phyloP scores from a whole-genome alignment of 2,329 filamentous ascomycete species.

The Diplodia sapinea region DNA sequence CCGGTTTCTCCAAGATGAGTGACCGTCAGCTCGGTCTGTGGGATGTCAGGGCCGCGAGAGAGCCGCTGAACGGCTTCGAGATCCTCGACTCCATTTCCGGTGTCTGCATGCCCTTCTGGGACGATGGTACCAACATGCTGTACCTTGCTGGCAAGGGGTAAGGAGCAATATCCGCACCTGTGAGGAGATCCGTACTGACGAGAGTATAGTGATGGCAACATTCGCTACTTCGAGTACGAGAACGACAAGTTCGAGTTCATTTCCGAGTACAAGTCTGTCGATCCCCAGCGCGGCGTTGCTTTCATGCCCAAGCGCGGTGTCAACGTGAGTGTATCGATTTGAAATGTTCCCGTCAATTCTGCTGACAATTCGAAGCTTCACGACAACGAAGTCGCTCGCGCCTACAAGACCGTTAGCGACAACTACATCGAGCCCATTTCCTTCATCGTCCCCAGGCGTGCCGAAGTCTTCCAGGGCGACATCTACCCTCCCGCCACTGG shows the following conservation, averaged over 20 bases:
- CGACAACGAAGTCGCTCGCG: constrained; percentile 94
- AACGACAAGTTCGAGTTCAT: constrained; percentile 99
- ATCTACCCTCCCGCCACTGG: constrained; percentile 90
- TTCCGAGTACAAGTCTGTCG: constrained; percentile 94
- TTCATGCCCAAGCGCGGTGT: constrained; percentile 95
- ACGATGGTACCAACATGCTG: constrained; percentile 91
- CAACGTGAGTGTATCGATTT: constrained; percentile 65
- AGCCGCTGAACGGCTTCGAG: constrained; percentile 88
- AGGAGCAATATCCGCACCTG: constrained; percentile 45
- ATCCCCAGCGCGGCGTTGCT: constrained; percentile 91
- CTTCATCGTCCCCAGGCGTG: constrained; percentile 92
- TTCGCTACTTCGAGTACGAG: constrained; percentile 97
- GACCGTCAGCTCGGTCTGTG: constrained; percentile 94
- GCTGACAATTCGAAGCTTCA: constrained; percentile 65
- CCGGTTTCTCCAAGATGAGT: constrained; percentile 98
- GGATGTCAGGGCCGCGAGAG: constrained; percentile 80
- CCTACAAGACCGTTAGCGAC: constrained; percentile 97
- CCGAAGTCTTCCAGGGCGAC: constrained; percentile 95
- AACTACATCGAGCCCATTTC: constrained; percentile 94
- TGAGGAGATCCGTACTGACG: constrained; percentile 32
- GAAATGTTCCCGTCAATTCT: neutral
- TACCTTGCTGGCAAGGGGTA: constrained; percentile 97
- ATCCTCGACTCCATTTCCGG: constrained; percentile 94
- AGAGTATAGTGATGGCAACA: constrained; percentile 82
- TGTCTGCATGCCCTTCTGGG: constrained; percentile 99